phyloP scores from a whole-genome alignment of 306 rosid species.

The Lagenaria siceraria region DNA sequence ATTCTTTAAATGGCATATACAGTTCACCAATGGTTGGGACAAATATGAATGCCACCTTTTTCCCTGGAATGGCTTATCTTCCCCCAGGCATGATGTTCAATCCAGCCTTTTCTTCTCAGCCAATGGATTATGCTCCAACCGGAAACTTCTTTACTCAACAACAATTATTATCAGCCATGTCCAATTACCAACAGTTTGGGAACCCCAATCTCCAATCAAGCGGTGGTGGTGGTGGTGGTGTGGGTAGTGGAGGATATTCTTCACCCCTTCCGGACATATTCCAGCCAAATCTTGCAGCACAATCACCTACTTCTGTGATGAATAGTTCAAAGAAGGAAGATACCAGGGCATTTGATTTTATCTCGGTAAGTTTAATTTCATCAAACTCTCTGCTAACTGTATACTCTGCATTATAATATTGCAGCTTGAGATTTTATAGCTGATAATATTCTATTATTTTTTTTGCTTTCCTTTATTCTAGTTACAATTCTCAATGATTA shows the following conservation, averaged over 20 bases:
- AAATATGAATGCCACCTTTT: conserved; percentile 47
- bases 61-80: conserved; percentile 44
- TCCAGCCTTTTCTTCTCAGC: conserved; percentile 64
- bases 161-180: conserved; percentile 71
- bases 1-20: conserved; percentile 34
- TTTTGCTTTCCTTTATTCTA: not conserved
- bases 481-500: not conserved
- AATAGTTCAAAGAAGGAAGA: conserved; percentile 85
- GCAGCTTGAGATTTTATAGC: not conserved
- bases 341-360: conserved; percentile 84
- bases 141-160: conserved; percentile 73
- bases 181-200: conserved; percentile 62
- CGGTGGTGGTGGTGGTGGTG: conserved; percentile 12
- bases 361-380: conserved; percentile 59
- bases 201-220: conserved; percentile 39
- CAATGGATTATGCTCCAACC: conserved; percentile 59
- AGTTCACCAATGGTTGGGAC: conserved; percentile 39
- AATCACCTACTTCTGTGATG: conserved; percentile 40
- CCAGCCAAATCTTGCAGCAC: conserved; percentile 52
- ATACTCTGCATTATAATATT: conserved; percentile 10
- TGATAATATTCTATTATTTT: not conserved
- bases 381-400: not conserved
- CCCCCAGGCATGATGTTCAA: conserved; percentile 60
- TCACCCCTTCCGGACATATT: conserved; percentile 77
- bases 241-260: conserved; percentile 32